Base-by-base conservation (phyloP, 148 eudicot genomes). In the Bassia scoparia region DNA sequence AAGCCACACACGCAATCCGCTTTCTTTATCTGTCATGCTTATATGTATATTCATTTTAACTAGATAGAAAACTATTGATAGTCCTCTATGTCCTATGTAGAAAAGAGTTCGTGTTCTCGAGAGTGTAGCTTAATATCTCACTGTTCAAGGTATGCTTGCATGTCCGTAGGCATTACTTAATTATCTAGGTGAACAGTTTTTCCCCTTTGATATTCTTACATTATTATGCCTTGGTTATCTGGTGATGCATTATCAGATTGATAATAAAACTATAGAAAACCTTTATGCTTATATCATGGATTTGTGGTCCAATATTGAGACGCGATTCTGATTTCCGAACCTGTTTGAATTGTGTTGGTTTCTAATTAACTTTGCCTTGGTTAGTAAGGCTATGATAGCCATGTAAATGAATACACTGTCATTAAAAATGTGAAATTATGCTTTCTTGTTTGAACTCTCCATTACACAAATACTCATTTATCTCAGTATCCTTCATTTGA, bases 91-190 rank as follows among this genome's bases (percentile, higher is more conserved):
- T 50, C 65, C 30, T 49, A 21, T 91, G 90, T 96, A 95, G 99
- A 83, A 95, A 95, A 86, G 90, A 97, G 77, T 89, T 97, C 68
- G 97, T 97, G 61, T 95, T 95, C 79, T 87, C 99, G 30, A 90
- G 99, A 81, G 99, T 65, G 75, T 89, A 59, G 85, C 97, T 68
- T 91, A 90, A 83, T 95, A 85, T 80, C 96, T 89, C 90, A 49
- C 96, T 92, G n/a, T 71, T 82, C 97, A 74, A 88, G 99, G 99
- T 95, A 87, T 64, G 68, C n/a, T n/a, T n/a, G n/a, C 63, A 5
- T 67, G 34, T 67, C 46, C 29, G 27, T 21, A 33, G 61, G n/a
- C n/a, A n/a, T 34, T 50, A 20, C 18, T 50, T 2, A 20, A 34
- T n/a, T 33, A 34, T 61, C 14, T 73, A 3, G n/a, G n/a, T 48